A percentile compares a stretch with the other conserved stretches of the same genome.
Evolutionary conservation across 225 moss, liverwort and hornwort species (phyloP).

Genomic region (Physcomitrium patens): DNA sequence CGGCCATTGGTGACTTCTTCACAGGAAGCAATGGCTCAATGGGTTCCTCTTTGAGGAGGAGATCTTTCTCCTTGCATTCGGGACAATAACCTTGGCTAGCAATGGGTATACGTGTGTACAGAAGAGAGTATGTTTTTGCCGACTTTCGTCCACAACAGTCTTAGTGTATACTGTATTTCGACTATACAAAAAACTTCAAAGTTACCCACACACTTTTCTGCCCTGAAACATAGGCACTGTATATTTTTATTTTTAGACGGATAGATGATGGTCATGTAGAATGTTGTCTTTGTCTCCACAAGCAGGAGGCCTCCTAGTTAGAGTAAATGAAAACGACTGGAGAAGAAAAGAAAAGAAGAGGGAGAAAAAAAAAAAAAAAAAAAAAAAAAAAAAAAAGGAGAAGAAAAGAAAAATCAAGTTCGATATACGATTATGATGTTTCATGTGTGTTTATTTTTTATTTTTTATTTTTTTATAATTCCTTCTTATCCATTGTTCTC

Average conservation of each 20-base stretch:
- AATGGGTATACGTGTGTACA: slow-evolving; percentile 41
- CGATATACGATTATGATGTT: no score
- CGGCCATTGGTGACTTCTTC: slow-evolving; percentile 79
- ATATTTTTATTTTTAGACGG: slow-evolving; percentile 45
- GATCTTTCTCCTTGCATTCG: slow-evolving; percentile 63
- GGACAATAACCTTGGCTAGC: slow-evolving; percentile 21
- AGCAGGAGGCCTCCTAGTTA: slow-evolving; percentile 25
- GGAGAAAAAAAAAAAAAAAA: no score
- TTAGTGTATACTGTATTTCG: slow-evolving; percentile 55
- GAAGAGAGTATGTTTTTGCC: slow-evolving; percentile 29
- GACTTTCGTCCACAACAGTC: slow-evolving; percentile 38
- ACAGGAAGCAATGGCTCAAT: slow-evolving; percentile 73
- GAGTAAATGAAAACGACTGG: slow-evolving; percentile 19
- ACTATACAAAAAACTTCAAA: slow-evolving; percentile 32
- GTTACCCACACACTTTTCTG: slow-evolving; percentile 28
- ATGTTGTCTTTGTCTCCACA: slow-evolving; percentile 24
- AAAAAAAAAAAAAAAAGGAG: no score
- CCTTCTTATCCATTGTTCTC: no score
- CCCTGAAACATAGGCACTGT: slow-evolving; percentile 49
- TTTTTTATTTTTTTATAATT: no score
- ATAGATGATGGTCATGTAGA: slow-evolving; percentile 42
- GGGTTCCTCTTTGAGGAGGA: slow-evolving; percentile 62
- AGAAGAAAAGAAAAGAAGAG: neutral
- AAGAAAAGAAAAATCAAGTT: no score
- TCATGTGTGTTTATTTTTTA: no score